A percentile compares a stretch with the other conserved stretches of the same genome.
Evolutionary conservation across 169 alveolate species (phyloP).

Genomic region (Babesia bigemina): DNA sequence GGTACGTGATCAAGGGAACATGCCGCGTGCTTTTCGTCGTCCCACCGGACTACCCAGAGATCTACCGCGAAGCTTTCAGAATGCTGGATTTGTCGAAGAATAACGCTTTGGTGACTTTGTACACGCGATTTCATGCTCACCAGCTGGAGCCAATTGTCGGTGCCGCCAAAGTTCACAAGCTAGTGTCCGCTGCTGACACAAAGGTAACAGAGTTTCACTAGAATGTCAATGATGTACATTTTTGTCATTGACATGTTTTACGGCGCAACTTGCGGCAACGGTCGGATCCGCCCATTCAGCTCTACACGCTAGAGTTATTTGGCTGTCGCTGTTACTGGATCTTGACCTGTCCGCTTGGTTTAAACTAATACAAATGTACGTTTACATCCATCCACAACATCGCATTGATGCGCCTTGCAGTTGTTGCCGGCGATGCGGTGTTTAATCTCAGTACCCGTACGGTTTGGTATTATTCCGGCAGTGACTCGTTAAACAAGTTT

Average conservation of each 20-base stretch:
- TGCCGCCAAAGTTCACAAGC: conserved; percentile 37
- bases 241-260: too few relatives aligned
- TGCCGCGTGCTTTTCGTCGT: conserved; percentile 61
- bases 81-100: conserved; percentile 41
- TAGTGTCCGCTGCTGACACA: conserved; percentile 68
- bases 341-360: too few relatives aligned
- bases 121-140: conserved; percentile 72
- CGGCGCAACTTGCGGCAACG: neutral
- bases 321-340: too few relatives aligned
- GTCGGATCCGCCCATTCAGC: too few relatives aligned
- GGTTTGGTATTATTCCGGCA: too few relatives aligned
- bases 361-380: too few relatives aligned
- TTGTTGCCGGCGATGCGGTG: too few relatives aligned
- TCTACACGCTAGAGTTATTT: too few relatives aligned
- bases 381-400: too few relatives aligned
- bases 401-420: too few relatives aligned
- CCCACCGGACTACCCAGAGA: conserved; percentile 75
- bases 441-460: too few relatives aligned
- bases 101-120: conserved; percentile 69
- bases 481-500: too few relatives aligned
- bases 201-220: conserved; percentile 72
- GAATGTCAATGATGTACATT: neutral
- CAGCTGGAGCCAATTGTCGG: conserved; percentile 79
- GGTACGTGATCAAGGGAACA: conserved; percentile 77
- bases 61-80: conserved; percentile 51